Evolutionary conservation across 306 rosid species (phyloP), one percentile per base, ranked within the genome.

Genomic region (Sindora glabra): DNA sequence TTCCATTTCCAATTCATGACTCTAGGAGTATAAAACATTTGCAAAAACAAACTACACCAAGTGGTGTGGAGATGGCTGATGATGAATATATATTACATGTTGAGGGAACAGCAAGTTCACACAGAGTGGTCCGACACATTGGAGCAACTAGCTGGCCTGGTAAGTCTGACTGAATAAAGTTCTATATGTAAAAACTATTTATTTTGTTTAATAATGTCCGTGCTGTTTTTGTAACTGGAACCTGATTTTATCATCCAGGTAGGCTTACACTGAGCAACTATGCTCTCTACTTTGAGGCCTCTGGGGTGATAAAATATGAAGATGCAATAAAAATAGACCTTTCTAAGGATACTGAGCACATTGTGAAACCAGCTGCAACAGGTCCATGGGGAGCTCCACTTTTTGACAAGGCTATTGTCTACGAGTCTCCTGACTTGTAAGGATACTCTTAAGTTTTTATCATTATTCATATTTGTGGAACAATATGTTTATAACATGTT

Each of bases 301-400:
- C 97, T 0, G 81, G 90, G 39, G 82, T 84, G 24, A 38, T 89
- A 42, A 68, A 76, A 5, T 94, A 86, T 16, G 97, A 84, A 29
- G 83, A 86, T 69, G 97, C 99, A 23, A 15, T 94, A 36, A 89
- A 84, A 74, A 84, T 94, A 29, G 89, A 89, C 73, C 87, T 89
- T 41, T 80, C 77, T 9, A 67, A 65, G 74, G 68, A 84, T 49
- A 50, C 32, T 3, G 77, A 69, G 45, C 89, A 84, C 62, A 78
- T 64, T 32, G 82, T 94, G 74, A 80, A 71, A 56, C 74, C 94
- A 42, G 67, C 53, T 46, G 78, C 95, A 14, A 94, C 97, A 6
- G 99, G 95, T 24, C 99, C 99, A 4, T 94, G 96, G 96, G 99
- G 97, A 53, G 97, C 97, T 41, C 97, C 90, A 29, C 80, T 94